Evolutionary conservation across 1,284 basidiomycete species (phyloP), one percentile per base, ranked within the genome.

Genomic region (Malassezia cuniculi): DNA sequence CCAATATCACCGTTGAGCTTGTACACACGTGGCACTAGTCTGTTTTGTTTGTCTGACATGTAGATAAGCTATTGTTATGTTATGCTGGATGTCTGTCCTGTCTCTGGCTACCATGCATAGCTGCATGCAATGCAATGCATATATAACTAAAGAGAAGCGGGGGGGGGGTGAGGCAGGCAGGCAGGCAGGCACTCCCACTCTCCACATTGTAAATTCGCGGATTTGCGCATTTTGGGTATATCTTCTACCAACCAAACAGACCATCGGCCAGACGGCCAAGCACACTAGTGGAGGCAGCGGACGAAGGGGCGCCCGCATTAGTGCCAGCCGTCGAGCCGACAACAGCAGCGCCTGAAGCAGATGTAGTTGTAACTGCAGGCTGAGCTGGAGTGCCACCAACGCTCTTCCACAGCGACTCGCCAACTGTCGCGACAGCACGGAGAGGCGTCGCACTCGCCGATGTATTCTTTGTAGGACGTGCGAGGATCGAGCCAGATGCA

Each of bases 181-280:
- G 12, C 7, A 12, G 18, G 21, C 7, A 17, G 17, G 10, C 33
- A 11, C 31, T 9, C 15, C 1, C 12, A 24, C 16, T 29, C 8
- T 20, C 27, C 10, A 31, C 12, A 28, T n/a, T 6, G 27, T 6
- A n/a, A n/a, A 29, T 6, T 16, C 6, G 11, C 12, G 7, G 14
- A 29, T 29, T n/a, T 29, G 6, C 27, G 27, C 27, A 29, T 29
- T 8, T 29, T 24, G 27, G 16, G 11, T 16, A 29, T 29, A 6
- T 7, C 6, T 15, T 6, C 35, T 41, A 59, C 56, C 56, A 59
- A 15, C 56, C 56, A 43, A 59, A 59, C 27, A 59, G 50, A 19
- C 54, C 52, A n/a, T 59, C 56, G 2, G 56, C 54, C 26, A 59
- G 44, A 22, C 52, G 46, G 17, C 54, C 52, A 5, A 56, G 34